A percentile compares a stretch with the other conserved stretches of the same genome.
Evolutionary conservation across 805 yeast species (phyloP).

Genomic region (Metschnikowia koreensis): DNA sequence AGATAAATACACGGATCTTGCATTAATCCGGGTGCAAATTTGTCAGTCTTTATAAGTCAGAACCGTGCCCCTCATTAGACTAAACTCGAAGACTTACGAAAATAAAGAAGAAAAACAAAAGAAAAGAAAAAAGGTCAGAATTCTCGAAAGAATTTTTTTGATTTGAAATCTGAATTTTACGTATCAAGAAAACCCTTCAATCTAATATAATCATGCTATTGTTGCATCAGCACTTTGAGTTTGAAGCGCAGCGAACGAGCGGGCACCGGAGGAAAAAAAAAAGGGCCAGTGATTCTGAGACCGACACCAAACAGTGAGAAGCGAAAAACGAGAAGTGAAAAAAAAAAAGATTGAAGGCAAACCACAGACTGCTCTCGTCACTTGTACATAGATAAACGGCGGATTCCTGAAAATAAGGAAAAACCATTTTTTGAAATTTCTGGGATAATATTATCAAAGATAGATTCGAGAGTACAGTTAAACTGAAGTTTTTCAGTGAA

Average conservation of each 20-base stretch:
- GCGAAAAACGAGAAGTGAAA: background rate
- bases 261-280: background rate
- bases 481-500: background rate
- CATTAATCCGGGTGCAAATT: no score
- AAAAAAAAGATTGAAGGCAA: constrained; percentile 2
- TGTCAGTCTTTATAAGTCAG: no score
- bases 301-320: background rate
- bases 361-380: constrained; percentile 7
- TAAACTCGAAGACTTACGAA: no score
- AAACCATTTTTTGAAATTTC: background rate
- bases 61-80: no score
- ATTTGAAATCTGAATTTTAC: no score
- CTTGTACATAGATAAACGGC: constrained; percentile 15
- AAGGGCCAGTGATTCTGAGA: background rate
- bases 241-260: background rate
- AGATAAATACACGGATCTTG: background rate
- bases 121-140: no score
- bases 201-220: background rate
- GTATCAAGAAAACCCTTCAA: background rate
- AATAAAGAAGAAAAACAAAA: no score
- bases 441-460: background rate
- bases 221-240: background rate
- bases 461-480: background rate
- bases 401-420: background rate
- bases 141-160: no score